phyloP scores from a whole-genome alignment of 2,329 filamentous ascomycete genomes.

The Microcyclospora pomicola region DNA sequence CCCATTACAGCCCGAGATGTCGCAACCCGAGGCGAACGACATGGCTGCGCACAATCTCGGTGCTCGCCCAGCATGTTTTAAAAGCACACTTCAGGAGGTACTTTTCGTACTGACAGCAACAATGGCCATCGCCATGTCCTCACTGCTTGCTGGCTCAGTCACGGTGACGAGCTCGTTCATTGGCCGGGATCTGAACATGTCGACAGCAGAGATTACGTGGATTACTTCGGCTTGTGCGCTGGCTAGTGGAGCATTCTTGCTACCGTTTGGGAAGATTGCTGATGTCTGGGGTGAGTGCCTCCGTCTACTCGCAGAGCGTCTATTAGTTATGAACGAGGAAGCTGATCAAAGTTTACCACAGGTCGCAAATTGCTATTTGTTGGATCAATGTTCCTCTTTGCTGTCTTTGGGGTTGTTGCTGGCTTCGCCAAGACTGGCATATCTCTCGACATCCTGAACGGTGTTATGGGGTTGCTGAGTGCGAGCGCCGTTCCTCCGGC shows the following conservation, averaged over 20 bases:
- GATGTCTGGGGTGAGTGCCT: constrained; percentile 41
- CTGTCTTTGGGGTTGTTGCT: constrained; percentile 41
- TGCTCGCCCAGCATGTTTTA: constrained; percentile 45
- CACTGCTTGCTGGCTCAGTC: constrained; percentile 45
- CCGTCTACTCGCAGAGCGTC: background rate
- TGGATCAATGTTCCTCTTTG: constrained; percentile 44
- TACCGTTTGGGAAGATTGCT: constrained; percentile 52
- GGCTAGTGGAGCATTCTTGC: constrained; percentile 49
- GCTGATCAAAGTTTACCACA: background rate
- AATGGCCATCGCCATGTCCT: constrained; percentile 50
- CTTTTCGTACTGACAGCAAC: constrained; percentile 54
- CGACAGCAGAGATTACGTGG: constrained; percentile 53
- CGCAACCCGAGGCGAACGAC: too few relatives aligned
- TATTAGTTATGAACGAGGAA: too few relatives aligned
- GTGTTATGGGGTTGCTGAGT: constrained; percentile 49
- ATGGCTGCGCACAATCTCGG: background rate
- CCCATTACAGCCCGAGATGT: too few relatives aligned
- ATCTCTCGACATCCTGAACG: constrained; percentile 48
- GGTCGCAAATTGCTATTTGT: constrained; percentile 48
- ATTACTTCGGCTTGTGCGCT: constrained; percentile 50
- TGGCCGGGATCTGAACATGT: constrained; percentile 46
- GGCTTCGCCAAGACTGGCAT: constrained; percentile 47
- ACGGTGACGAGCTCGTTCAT: constrained; percentile 51
- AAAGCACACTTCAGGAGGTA: constrained; percentile 47
- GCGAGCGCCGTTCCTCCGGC: constrained; percentile 52